Conservation (phyloP, 1,139 yeast species). For the Zhuliangozyma blackwelliae region DNA sequence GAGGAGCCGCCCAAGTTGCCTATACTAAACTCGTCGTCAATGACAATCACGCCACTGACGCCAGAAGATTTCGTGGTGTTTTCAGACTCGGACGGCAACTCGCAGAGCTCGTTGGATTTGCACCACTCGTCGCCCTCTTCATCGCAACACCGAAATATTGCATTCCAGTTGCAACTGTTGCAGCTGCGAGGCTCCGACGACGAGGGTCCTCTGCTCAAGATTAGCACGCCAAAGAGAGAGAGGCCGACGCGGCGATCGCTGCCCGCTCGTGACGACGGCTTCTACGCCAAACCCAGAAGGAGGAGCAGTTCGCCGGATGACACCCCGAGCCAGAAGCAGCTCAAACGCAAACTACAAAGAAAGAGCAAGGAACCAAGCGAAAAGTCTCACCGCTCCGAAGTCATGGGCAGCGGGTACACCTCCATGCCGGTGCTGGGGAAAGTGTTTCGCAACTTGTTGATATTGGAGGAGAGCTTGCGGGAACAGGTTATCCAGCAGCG, state of each 20-base stretch:
- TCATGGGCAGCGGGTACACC: conserved; percentile 35
- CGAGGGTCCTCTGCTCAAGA: conserved; percentile 2
- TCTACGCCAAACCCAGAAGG: background rate
- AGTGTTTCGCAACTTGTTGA: conserved; percentile 73
- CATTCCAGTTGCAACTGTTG: conserved; percentile 4
- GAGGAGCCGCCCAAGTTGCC: too few species aligned
- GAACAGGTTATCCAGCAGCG: conserved; percentile 75
- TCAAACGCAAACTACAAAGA: conserved; percentile 26
- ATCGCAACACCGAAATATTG: conserved; percentile 1
- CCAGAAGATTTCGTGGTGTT: conserved; percentile 32
- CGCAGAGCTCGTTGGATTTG: conserved; percentile 29
- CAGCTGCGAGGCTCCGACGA: conserved; percentile 5
- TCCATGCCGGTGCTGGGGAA: conserved; percentile 61
- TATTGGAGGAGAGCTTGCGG: conserved; percentile 79
- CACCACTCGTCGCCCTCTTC: conserved; percentile 3
- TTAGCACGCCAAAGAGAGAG: too few species aligned
- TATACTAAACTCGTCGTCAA: too few species aligned
- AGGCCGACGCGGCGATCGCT: too few species aligned
- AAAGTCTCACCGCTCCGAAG: conserved; percentile 25
- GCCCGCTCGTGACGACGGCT: too few species aligned
- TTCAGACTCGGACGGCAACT: conserved; percentile 39
- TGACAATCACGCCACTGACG: background rate
- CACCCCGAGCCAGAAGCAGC: conserved; percentile 6
- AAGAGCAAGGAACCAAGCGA: conserved; percentile 27
- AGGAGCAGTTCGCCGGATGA: conserved; percentile 1